Percentiles rank a stretch among this genome's conserved stretches.
These are phyloP conservation scores for Oenanthe javanica DNA, from an alignment of 140 eudicot species.

Conservation along the genomic window DNA sequence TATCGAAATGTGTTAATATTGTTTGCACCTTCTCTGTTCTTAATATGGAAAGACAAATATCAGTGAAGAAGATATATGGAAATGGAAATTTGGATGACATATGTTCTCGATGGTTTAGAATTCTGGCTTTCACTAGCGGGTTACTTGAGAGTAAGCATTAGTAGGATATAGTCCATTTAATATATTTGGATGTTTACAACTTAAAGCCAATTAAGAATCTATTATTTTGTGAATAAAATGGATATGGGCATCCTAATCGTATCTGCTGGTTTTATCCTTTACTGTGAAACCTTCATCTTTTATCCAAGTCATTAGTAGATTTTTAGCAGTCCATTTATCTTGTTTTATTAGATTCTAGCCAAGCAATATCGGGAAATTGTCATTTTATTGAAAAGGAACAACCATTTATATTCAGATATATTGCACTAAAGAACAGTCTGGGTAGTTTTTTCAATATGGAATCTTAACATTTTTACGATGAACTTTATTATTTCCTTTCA, in stretches of 20 bases:
- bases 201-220: background rate
- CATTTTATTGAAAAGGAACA: background rate
- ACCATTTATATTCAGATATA: background rate
- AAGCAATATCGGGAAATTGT: background rate
- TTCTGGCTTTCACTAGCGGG: background rate
- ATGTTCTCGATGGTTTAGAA: background rate
- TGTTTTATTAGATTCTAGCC: background rate
- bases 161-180: background rate
- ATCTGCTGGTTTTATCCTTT: too few relatives aligned
- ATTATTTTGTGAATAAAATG: background rate
- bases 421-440: background rate
- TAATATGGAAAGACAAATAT: background rate
- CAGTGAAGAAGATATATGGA: background rate
- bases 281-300: background rate
- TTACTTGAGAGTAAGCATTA: background rate
- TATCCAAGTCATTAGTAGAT: background rate
- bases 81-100: background rate
- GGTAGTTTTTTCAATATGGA: background rate
- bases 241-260: background rate
- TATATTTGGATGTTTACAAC: background rate
- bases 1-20: background rate
- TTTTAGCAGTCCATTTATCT: background rate
- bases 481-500: conserved; percentile 22
- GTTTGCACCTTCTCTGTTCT: background rate
- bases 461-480: background rate